A percentile compares a stretch with the other conserved stretches of the same genome.
phyloP scores from a whole-genome alignment of 148 eudicot species.

The Chenopodium album region DNA sequence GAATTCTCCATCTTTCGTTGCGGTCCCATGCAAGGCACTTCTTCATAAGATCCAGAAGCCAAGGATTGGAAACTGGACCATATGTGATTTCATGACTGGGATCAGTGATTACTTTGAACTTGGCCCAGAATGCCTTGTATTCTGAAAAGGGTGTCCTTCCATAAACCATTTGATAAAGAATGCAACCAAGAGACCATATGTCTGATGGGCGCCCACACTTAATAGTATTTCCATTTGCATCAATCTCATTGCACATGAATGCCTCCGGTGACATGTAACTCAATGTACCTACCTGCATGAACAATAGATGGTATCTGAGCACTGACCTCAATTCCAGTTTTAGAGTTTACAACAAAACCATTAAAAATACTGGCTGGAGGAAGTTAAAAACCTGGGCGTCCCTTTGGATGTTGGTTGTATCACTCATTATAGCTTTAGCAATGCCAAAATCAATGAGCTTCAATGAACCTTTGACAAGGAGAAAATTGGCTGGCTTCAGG shows the following conservation, averaged over 20 bases:
- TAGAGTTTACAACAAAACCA: background rate
- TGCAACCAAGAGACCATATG: conserved; percentile 99
- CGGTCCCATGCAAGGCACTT: conserved; percentile 94
- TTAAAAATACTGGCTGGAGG: background rate
- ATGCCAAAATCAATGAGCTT: conserved; percentile 98
- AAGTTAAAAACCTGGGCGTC: conserved; percentile 70
- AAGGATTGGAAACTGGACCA: conserved; percentile 74
- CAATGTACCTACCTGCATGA: conserved; percentile 84
- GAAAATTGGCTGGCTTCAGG: conserved; percentile 95
- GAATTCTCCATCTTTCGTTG: conserved; percentile 79
- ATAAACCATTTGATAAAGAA: conserved; percentile 97
- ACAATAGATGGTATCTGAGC: conserved; percentile 15
- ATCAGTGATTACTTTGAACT: conserved; percentile 88
- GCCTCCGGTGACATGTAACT: conserved; percentile 99
- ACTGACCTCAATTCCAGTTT: conserved; percentile 1
- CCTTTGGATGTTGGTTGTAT: conserved; percentile 94
- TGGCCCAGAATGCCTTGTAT: conserved; percentile 96
- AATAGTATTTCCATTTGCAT: conserved; percentile 69
- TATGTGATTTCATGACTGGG: conserved; percentile 76
- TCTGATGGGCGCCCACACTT: conserved; percentile 97
- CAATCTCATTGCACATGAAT: conserved; percentile 92
- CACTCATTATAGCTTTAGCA: conserved; percentile 94
- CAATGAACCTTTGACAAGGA: conserved; percentile 86
- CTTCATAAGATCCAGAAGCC: conserved; percentile 96
- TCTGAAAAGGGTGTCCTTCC: conserved; percentile 93